Percentiles rank a stretch among this genome's conserved stretches.
phyloP scores from a whole-genome alignment of 1,284 basidiomycete genomes.

The Microbotryum lychnidis-dioicae region DNA sequence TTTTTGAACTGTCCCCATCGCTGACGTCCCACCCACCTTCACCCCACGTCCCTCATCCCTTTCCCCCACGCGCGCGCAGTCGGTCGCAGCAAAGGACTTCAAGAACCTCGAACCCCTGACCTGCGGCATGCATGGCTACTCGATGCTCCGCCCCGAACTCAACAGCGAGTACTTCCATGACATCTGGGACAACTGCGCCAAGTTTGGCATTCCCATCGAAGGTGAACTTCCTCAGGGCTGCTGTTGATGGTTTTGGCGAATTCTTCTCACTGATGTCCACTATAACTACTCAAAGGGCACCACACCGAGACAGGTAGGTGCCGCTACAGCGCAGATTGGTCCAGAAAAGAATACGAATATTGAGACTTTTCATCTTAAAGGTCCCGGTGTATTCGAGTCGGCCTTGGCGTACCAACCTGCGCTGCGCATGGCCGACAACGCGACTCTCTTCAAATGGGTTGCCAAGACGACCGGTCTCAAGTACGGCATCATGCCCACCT shows the following conservation, averaged over 20 bases:
- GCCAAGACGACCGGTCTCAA: conserved; percentile 84
- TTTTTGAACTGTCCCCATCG: too few relatives aligned
- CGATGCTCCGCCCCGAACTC: conserved; percentile 39
- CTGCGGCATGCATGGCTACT: conserved; percentile 56
- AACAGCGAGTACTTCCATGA: conserved; percentile 86
- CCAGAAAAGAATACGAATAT: neutral
- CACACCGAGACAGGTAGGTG: conserved; percentile 70
- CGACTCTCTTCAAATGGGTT: conserved; percentile 81
- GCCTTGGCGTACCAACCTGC: conserved; percentile 77
- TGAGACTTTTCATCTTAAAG: neutral
- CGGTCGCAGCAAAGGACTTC: conserved; percentile 69
- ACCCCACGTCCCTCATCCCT: neutral
- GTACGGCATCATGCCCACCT: conserved; percentile 79
- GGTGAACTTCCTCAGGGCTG: conserved; percentile 48
- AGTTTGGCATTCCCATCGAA: conserved; percentile 77
- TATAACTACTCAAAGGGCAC: conserved; percentile 17
- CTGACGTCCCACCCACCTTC: neutral
- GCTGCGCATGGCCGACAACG: conserved; percentile 89
- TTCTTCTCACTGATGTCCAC: neutral
- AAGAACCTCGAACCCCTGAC: conserved; percentile 67
- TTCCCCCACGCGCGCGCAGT: conserved; percentile 39
- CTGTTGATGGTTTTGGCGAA: neutral
- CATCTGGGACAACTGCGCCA: conserved; percentile 65
- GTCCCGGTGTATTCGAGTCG: conserved; percentile 71
- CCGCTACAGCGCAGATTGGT: conserved; percentile 36